Conservation (phyloP, 1,284 basidiomycete genomes). For the Sphaerobolus stellatus region DNA sequence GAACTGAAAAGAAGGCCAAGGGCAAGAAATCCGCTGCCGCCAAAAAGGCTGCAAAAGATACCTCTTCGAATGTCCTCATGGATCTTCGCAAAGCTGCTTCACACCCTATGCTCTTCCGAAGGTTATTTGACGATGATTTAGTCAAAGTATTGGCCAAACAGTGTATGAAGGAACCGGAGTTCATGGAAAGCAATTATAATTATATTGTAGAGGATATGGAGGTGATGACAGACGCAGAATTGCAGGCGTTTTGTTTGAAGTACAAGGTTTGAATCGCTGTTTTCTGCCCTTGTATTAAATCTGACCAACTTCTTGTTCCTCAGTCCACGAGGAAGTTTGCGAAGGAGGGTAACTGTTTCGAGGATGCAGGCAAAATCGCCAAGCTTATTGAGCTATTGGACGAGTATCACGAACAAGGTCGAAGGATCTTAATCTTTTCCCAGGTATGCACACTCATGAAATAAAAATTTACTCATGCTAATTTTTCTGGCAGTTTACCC, state of each 20-base stretch:
- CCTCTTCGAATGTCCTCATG: constrained; percentile 91
- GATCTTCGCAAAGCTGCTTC: constrained; percentile 93
- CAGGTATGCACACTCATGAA: constrained; percentile 53
- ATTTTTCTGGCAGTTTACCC: constrained; percentile 70
- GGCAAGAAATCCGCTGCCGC: constrained; percentile 16
- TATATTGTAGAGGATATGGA: constrained; percentile 90
- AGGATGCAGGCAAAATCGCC: constrained; percentile 88
- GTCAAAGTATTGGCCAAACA: constrained; percentile 77
- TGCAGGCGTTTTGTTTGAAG: constrained; percentile 76
- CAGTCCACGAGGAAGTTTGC: constrained; percentile 81
- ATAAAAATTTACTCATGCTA: background rate
- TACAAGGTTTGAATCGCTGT: constrained; percentile 63
- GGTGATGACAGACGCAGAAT: constrained; percentile 93
- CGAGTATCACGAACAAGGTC: constrained; percentile 66
- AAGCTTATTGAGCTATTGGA: constrained; percentile 73
- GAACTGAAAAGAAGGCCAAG: constrained; percentile 39
- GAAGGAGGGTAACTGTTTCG: constrained; percentile 73
- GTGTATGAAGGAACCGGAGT: constrained; percentile 89
- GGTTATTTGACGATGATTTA: constrained; percentile 75
- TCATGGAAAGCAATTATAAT: constrained; percentile 76
- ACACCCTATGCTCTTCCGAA: constrained; percentile 94
- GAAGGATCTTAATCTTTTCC: constrained; percentile 91
- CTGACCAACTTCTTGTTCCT: constrained; percentile 6
- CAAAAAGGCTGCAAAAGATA: constrained; percentile 55
- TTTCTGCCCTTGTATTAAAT: background rate